These are phyloP conservation scores for Escallonia rubra DNA, from an alignment of 129 eudicot genomes.

Conservation along the genomic window DNA sequence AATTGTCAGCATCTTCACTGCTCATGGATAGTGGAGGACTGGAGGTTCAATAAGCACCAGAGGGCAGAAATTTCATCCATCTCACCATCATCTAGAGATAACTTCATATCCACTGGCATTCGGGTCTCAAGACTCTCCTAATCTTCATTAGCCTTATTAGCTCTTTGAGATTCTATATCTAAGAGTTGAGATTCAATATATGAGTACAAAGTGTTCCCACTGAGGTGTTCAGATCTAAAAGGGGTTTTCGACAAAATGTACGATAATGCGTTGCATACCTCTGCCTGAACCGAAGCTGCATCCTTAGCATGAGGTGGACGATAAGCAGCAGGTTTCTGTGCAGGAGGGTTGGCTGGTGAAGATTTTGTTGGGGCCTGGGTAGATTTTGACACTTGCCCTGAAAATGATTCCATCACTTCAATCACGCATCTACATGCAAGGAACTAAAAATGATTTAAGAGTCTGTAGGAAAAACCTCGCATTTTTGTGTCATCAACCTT, in stretches of 20 bases:
- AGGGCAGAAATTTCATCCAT: too few relatives aligned
- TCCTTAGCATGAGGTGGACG: constrained; percentile 95
- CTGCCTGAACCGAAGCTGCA: constrained; percentile 78
- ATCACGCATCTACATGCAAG: not conserved
- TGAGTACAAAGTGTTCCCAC: not conserved
- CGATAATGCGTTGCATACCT: constrained; percentile 35
- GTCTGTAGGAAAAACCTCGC: constrained; percentile 38
- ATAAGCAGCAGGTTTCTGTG: constrained; percentile 87
- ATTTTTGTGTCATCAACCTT: constrained; percentile 51
- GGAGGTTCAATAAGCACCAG: too few relatives aligned
- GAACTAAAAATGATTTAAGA: not conserved
- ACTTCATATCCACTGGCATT: too few relatives aligned
- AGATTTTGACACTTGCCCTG: constrained; percentile 73
- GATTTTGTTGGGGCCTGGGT: constrained; percentile 43
- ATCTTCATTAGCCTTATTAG: too few relatives aligned
- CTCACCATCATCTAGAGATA: too few relatives aligned
- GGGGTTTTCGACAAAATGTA: not conserved
- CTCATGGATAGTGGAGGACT: too few relatives aligned
- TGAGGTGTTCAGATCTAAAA: not conserved
- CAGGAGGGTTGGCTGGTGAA: constrained; percentile 37
- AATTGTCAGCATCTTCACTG: too few relatives aligned
- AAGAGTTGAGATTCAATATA: too few relatives aligned
- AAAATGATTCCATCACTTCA: constrained; percentile 8
- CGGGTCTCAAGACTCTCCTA: too few relatives aligned
- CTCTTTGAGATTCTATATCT: too few relatives aligned